Base-by-base conservation (phyloP, 176 grass and related monocot genomes). In the Triticum dicoccoides region DNA sequence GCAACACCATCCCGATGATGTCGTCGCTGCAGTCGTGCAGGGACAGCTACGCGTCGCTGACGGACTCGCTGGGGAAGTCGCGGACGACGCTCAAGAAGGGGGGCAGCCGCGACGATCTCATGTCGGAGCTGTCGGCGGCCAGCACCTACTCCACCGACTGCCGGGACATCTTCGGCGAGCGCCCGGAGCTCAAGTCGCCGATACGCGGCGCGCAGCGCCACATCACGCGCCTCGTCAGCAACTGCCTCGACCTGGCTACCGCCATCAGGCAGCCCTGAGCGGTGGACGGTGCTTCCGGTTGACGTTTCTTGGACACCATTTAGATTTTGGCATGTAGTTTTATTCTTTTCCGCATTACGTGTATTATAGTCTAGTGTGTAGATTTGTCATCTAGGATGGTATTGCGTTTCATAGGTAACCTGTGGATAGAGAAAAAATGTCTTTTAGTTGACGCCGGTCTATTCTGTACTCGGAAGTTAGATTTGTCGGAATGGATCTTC, bases 181-280 rank as follows among this genome's bases (percentile, higher is more conserved):
- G 81, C 30, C 85, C 88, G 77, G 88, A 87, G 33, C 77, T 92
- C 33, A 6, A 59, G 24, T 78, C 80, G 25, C 82, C 88, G 41
- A 81, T 90, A 68, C 52, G 47, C 3, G 64, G 78, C 62, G 54
- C 72, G 23, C 81, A 85, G 84, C 65, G 64, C 64, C 88, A 87
- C 42, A 6, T 92, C 81, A 61, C 10, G 42, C 88, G 87, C 52
- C 88, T 92, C 69, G 81, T 92, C 81, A 90, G 56, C 85, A 90
- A 89, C 85, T 90, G 88, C 70, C 78, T 92, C 54, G 88, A 90
- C 63, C 61, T 92, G 52, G 91, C 91, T n/a, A 20, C 91, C 39
- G 77, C 54, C 81, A 85, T 92, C 44, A 80, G 66, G 87, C 49
- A 79, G 35, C 38, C 61, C 45, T 18, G 59, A 65, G 27, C 49